Conservation (phyloP, 768 basidiomycete species). For the Crepidotus variabilis region DNA sequence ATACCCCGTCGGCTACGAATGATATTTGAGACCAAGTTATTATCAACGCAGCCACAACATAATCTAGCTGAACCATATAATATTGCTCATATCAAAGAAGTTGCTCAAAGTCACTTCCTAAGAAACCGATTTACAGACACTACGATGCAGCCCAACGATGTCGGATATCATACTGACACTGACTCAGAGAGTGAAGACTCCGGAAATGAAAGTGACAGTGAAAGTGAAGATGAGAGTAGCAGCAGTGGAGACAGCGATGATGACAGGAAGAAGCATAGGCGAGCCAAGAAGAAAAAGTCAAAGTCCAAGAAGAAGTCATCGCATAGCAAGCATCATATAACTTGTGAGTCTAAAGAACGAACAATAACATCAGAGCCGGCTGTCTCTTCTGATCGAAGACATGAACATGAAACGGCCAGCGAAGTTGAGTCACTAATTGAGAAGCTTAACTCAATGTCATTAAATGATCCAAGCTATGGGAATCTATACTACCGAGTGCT, state of each 20-base stretch:
- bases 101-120: conserved; percentile 8
- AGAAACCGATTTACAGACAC: conserved; percentile 2
- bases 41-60: background rate
- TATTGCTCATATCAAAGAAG: background rate
- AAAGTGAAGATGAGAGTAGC: too few species aligned
- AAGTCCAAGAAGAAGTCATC: background rate
- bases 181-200: background rate
- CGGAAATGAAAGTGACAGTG: background rate
- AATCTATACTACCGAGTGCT: background rate
- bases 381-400: background rate
- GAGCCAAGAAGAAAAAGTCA: background rate
- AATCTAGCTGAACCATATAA: conserved; percentile 4
- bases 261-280: background rate
- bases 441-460: background rate
- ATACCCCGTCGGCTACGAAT: background rate
- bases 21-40: background rate
- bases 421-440: background rate
- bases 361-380: background rate
- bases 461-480: background rate
- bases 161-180: background rate
- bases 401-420: background rate
- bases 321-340: background rate
- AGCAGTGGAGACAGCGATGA: background rate
- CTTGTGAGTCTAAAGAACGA: too few species aligned
- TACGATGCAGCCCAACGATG: background rate